phyloP scores from a whole-genome alignment of 2,329 filamentous ascomycete species.

The Fusarium longipes region DNA sequence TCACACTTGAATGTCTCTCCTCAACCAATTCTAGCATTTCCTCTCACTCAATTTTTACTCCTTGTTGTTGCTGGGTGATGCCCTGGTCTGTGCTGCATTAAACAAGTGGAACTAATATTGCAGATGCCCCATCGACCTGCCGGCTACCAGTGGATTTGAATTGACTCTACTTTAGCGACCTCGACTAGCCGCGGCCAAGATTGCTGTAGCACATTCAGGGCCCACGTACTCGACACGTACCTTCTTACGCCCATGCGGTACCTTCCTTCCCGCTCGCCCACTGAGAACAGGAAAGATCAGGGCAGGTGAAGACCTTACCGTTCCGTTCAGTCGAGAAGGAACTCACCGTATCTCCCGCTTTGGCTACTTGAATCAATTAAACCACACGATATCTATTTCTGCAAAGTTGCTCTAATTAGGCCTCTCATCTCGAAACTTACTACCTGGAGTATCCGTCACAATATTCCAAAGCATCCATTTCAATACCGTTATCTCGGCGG shows the following conservation, averaged over 20 bases:
- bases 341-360: constrained; percentile 9
- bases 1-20: constrained; percentile 12
- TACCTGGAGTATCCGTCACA: not conserved
- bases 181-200: constrained; percentile 42
- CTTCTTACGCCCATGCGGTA: constrained; percentile 26
- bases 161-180: constrained; percentile 32
- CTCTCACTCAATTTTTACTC: constrained; percentile 23
- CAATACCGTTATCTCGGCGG: not conserved
- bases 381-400: constrained; percentile 1
- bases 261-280: constrained; percentile 6
- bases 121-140: constrained; percentile 42
- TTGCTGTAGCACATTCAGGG: constrained; percentile 34
- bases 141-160: constrained; percentile 39
- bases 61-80: constrained; percentile 45
- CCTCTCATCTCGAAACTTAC: not conserved
- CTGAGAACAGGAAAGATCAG: not conserved
- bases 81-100: constrained; percentile 47
- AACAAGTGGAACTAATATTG: constrained; percentile 51
- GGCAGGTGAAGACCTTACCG: not conserved
- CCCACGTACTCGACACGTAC: constrained; percentile 40
- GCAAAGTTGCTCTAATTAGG: too few species aligned
- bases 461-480: not conserved
- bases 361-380: not conserved
- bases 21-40: constrained; percentile 12
- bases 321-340: not conserved